Evolutionary conservation across 2,329 filamentous ascomycete species (phyloP), one percentile per base, ranked within the genome.

Genomic region (Pyricularia sp.): DNA sequence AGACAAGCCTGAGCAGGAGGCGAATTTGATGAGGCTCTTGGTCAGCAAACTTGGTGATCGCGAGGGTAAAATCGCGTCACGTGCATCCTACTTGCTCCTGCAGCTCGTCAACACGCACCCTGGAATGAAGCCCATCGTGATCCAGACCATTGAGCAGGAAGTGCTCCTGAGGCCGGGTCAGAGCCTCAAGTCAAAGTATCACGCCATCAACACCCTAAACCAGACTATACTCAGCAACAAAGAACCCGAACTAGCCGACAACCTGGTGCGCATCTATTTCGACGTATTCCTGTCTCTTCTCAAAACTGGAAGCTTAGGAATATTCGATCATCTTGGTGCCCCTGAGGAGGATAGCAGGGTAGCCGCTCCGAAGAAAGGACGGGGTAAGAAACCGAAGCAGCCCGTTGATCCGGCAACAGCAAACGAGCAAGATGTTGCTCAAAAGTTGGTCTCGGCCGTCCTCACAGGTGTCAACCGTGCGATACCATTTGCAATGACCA

Each of bases 1-100:
- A 78, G 94, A 97, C 78, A 99, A 97, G 80, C 94, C 95, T 0
- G 95, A 99, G 79, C 95, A 99, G 77, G 95, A 99, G 79, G 91
- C 94, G 69, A 99, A 99, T 77, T 82, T 99, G 71, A 83, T 99
- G 70, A 89, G 94, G 68, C 83, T 99, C 69, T 81, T 99, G 69
- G 93, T 99, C 73, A 98, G 98, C 83, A 99, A 99, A 79, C 87
- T 99, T 30, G 94, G 96, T 74, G 95, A 99, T 77, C 92, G 91
- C 64, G 93, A 97, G 72, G 93, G 93, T 77, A 99, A 98, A 79
- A 96, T 99, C 74, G 90, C 95, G 0, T 99, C 95, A 4, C 88
- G 94, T 70, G 91, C 94, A 2, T 98, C 95, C 0, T 97, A 97
- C 78, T 85, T 98, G 64, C 83, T 99, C n/a, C 84, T 99, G 68